A percentile compares a stretch with the other conserved stretches of the same genome.
phyloP scores from a whole-genome alignment of 139 green algal species.

The Tetraselmis striata region DNA sequence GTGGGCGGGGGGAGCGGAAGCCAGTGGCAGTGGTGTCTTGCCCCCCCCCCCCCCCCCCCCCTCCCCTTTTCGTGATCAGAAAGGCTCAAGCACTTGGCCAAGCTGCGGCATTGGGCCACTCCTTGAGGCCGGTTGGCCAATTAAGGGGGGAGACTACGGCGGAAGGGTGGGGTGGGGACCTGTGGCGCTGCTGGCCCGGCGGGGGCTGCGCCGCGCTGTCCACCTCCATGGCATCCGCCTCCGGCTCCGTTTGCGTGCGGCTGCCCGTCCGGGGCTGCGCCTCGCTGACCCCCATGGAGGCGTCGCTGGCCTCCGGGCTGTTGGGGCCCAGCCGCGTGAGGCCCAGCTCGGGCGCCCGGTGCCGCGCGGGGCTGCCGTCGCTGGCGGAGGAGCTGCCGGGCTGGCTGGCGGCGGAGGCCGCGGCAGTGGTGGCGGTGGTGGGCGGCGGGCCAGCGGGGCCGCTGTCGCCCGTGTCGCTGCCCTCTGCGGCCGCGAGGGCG shows the following conservation, averaged over 20 bases:
- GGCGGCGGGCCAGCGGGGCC: too few relatives aligned
- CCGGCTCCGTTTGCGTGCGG: neutral
- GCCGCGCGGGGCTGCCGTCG: neutral
- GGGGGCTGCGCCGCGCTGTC: neutral
- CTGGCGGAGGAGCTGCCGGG: neutral
- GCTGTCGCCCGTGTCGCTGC: neutral
- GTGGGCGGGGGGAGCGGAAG: too few relatives aligned
- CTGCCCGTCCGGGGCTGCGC: neutral
- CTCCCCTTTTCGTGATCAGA: too few relatives aligned
- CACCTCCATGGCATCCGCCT: neutral
- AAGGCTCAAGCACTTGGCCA: too few relatives aligned
- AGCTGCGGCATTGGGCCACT: too few relatives aligned
- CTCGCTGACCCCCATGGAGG: neutral
- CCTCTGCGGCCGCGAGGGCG: neutral
- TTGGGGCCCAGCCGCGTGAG: neutral
- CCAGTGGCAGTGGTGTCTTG: too few relatives aligned
- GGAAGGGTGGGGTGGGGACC: neutral
- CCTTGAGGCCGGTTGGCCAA: too few relatives aligned
- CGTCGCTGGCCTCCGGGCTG: neutral
- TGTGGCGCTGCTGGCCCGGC: neutral
- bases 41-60: too few relatives aligned
- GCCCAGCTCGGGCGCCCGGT: neutral
- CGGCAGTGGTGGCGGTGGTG: neutral
- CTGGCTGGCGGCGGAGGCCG: neutral
- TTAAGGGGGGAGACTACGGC: too few relatives aligned